These are phyloP conservation scores for Fusarium circinatum DNA, from an alignment of 2,329 filamentous ascomycete species.

Conservation along the genomic window DNA sequence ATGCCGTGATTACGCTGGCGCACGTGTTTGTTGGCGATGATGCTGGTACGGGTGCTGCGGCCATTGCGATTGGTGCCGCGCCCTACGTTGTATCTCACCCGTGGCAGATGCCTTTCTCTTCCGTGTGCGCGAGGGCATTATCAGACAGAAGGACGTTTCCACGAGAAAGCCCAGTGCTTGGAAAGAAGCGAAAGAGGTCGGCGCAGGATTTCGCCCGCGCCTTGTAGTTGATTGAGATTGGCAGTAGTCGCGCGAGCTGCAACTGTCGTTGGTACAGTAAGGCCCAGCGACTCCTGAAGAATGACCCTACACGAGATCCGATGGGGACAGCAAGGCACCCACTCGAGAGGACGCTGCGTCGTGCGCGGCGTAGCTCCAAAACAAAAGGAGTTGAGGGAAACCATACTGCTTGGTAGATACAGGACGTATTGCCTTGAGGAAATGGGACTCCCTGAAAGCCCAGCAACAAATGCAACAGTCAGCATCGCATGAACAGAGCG, in stretches of 20 bases:
- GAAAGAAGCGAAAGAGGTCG: not conserved
- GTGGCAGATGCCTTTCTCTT: not conserved
- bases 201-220: not conserved
- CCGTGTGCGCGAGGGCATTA: accelerated
- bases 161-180: accelerated
- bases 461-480: not conserved
- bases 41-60: not conserved
- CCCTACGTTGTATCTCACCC: not conserved
- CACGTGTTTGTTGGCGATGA: too few relatives aligned
- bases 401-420: not conserved
- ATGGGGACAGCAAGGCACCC: not conserved
- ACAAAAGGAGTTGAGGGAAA: accelerated
- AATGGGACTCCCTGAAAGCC: accelerated
- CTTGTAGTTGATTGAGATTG: not conserved
- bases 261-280: not conserved
- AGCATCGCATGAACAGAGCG: not conserved
- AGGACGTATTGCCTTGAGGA: too few relatives aligned
- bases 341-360: not conserved
- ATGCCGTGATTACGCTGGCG: too few relatives aligned
- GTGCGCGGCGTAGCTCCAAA: not conserved
- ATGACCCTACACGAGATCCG: not conserved
- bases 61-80: not conserved
- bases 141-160: not conserved
- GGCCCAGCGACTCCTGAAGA: not conserved
- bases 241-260: not conserved